Evolutionary conservation across 257 asterid genomes (phyloP).

Genomic region (Solanum peruvianum): DNA sequence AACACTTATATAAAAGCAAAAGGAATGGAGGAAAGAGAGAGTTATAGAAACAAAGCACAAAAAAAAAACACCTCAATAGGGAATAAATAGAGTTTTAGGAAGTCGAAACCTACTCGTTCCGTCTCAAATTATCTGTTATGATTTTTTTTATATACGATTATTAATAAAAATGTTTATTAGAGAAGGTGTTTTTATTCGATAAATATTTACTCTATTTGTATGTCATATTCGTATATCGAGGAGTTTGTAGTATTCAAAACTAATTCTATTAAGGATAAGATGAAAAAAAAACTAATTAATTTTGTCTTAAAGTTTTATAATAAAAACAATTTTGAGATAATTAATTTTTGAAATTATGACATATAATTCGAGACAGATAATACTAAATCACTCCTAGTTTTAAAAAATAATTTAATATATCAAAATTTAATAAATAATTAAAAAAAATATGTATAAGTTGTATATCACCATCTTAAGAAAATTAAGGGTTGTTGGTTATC

Average conservation of each 20-base stretch:
- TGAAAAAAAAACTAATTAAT: background rate
- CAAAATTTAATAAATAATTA: too few species aligned
- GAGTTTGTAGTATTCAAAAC: background rate
- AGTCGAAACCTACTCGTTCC: background rate
- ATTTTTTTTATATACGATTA: background rate
- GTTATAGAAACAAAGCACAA: background rate
- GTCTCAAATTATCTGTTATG: background rate
- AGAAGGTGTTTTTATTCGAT: too few species aligned
- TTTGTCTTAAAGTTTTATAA: too few species aligned
- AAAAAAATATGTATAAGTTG: background rate
- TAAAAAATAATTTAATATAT: too few species aligned
- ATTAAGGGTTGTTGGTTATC: background rate
- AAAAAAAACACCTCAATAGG: too few species aligned
- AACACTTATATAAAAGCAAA: background rate
- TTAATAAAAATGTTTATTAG: too few species aligned
- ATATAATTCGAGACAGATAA: background rate
- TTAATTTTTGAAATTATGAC: background rate
- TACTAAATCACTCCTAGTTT: background rate
- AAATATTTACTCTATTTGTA: too few species aligned
- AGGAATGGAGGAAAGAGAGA: background rate
- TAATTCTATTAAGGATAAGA: background rate
- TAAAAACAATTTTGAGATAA: background rate
- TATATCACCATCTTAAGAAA: background rate
- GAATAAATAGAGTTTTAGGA: conserved; percentile 2
- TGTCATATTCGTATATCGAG: background rate